Percentiles rank a stretch among this genome's conserved stretches.
These are phyloP conservation scores for Xylaria cubensis DNA, from an alignment of 495 filamentous ascomycete genomes.

Conservation along the genomic window DNA sequence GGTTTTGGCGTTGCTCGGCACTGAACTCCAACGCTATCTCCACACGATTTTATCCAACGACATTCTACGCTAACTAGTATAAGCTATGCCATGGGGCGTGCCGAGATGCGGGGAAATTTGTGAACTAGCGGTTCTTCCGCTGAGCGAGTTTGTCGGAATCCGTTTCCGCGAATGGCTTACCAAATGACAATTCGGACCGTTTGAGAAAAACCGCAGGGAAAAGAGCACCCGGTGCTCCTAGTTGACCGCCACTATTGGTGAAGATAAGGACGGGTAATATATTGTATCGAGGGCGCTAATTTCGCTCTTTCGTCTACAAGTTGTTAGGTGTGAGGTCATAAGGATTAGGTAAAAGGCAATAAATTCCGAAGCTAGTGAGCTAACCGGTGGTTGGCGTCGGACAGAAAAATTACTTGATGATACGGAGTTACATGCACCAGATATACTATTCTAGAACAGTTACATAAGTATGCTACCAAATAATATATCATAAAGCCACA, in stretches of 20 bases:
- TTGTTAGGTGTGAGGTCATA: background rate
- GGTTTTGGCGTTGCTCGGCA: constrained; percentile 4
- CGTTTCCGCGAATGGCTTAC: background rate
- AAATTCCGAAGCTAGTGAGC: background rate
- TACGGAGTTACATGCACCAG: background rate
- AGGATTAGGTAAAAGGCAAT: background rate
- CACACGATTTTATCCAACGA: background rate
- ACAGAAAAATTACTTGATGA: background rate
- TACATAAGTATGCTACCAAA: background rate
- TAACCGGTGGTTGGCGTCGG: background rate
- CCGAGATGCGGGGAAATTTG: constrained; percentile 25
- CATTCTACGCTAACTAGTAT: background rate
- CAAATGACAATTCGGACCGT: constrained; percentile 19
- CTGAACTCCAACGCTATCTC: constrained; percentile 24
- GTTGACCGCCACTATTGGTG: background rate
- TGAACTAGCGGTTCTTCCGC: background rate
- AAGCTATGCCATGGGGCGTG: background rate
- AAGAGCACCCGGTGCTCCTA: background rate
- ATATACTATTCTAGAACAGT: background rate
- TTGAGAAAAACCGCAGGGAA: background rate
- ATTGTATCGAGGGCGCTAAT: background rate
- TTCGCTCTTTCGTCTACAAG: background rate
- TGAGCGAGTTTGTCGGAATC: constrained; percentile 2
- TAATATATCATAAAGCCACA: background rate
- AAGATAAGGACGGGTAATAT: background rate